phyloP scores from a whole-genome alignment of 2,329 filamentous ascomycete genomes.

The Thielaviopsis musarum region DNA sequence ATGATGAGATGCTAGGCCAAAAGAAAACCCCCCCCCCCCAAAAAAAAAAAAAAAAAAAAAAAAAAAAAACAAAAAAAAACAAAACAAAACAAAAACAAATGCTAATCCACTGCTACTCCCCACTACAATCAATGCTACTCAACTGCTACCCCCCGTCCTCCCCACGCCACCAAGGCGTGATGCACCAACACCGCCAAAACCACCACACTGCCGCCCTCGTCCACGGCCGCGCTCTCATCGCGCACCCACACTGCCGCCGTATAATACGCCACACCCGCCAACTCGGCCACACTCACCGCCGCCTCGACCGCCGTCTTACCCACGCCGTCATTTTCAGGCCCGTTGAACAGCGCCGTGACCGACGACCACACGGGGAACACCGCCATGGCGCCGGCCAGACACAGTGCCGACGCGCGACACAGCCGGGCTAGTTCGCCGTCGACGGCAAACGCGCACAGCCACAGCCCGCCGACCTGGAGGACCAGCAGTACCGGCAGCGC shows the following conservation, averaged over 20 bases:
- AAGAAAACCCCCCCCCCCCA: no score
- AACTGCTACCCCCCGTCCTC: not conserved
- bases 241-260: constrained; percentile 7
- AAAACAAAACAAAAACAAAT: not conserved
- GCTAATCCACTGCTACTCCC: not conserved
- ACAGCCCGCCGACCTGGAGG: constrained; percentile 4
- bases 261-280: constrained; percentile 9
- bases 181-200: constrained; percentile 6
- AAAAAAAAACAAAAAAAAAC: no score
- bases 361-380: constrained; percentile 10
- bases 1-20: not conserved
- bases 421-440: constrained; percentile 6
- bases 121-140: not conserved
- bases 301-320: not conserved
- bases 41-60: no score
- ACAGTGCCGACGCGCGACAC: constrained; percentile 8
- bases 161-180: constrained; percentile 1
- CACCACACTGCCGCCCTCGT: constrained; percentile 8
- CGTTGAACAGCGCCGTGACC: constrained; percentile 1
- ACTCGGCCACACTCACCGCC: constrained; percentile 2
- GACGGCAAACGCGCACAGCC: not conserved
- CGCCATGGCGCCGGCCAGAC: constrained; percentile 7
- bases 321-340: not conserved
- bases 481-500: constrained; percentile 7
- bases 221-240: constrained; percentile 8